phyloP scores from a whole-genome alignment of 805 yeast species.

The Zygotorulaspora florentina region DNA sequence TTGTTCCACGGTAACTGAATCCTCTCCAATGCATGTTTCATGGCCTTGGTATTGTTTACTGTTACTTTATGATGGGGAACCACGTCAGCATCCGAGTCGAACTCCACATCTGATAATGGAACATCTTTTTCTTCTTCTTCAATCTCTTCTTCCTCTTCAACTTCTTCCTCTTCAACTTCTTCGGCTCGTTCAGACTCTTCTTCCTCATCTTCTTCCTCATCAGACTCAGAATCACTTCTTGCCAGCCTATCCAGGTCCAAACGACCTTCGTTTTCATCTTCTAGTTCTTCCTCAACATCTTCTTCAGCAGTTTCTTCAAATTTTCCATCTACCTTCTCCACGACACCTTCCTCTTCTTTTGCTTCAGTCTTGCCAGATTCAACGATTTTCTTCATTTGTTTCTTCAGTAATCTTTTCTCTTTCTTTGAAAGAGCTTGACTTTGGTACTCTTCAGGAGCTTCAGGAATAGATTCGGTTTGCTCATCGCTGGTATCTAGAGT shows the following conservation, averaged over 20 bases:
- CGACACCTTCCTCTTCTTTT: slow-evolving; percentile 45
- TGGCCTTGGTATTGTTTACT: slow-evolving; percentile 80
- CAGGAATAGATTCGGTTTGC: slow-evolving; percentile 14
- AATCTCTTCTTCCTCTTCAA: slow-evolving; percentile 51
- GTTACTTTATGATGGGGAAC: slow-evolving; percentile 90
- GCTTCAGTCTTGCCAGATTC: slow-evolving; percentile 12
- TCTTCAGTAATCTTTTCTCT: slow-evolving; percentile 57
- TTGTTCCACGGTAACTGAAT: slow-evolving; percentile 56
- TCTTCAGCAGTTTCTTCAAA: slow-evolving; percentile 31
- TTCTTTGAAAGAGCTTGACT: slow-evolving; percentile 56
- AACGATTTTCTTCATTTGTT: slow-evolving; percentile 34
- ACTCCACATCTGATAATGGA: slow-evolving; percentile 84
- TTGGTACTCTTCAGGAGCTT: slow-evolving; percentile 39
- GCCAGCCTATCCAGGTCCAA: slow-evolving; percentile 53
- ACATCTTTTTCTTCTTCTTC: slow-evolving; percentile 77
- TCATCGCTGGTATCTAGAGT: slow-evolving; percentile 25
- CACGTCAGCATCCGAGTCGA: slow-evolving; percentile 91
- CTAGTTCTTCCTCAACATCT: slow-evolving; percentile 44
- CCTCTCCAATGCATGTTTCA: slow-evolving; percentile 63
- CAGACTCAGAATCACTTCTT: slow-evolving; percentile 46
- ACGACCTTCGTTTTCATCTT: slow-evolving; percentile 42
- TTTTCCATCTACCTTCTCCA: slow-evolving; percentile 44
- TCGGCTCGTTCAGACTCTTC: slow-evolving; percentile 41
- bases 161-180: slow-evolving; percentile 46
- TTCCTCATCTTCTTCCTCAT: slow-evolving; percentile 37